These are phyloP conservation scores for Solanum tarijense DNA, from an alignment of 257 asterid genomes.

Conservation along the genomic window DNA sequence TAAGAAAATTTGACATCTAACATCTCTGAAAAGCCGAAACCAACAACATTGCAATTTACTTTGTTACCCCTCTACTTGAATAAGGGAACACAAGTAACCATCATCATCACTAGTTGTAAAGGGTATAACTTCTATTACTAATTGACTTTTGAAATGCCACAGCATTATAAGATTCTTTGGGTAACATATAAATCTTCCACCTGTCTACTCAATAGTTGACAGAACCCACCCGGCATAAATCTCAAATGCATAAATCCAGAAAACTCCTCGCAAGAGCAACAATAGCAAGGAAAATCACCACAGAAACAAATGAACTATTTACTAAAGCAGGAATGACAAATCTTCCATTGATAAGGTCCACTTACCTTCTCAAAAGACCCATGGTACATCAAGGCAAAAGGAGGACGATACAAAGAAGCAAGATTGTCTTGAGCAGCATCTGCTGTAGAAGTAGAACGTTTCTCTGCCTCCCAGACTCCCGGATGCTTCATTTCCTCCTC, in stretches of 20 bases:
- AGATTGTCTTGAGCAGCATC: constrained; percentile 70
- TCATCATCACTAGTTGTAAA: background rate
- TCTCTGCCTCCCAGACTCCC: constrained; percentile 77
- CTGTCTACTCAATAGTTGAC: background rate
- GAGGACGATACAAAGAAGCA: constrained; percentile 95
- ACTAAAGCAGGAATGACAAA: background rate
- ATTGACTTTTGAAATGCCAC: background rate
- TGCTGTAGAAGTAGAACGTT: constrained; percentile 53
- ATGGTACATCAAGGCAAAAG: constrained; percentile 78
- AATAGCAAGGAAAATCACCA: background rate
- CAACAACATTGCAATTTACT: background rate
- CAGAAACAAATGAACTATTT: background rate
- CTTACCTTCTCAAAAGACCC: constrained; percentile 89
- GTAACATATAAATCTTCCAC: background rate
- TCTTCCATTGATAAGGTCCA: background rate
- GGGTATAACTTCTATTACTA: background rate
- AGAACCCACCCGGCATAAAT: background rate
- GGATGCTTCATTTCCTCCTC: constrained; percentile 82
- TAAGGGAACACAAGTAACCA: background rate
- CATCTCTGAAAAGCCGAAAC: background rate
- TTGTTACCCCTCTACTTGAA: background rate
- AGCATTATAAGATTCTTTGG: background rate
- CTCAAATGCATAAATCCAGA: background rate
- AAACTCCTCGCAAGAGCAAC: background rate
- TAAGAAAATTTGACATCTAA: background rate